phyloP scores from a whole-genome alignment of 768 basidiomycete species.

The Trametes cubensis region DNA sequence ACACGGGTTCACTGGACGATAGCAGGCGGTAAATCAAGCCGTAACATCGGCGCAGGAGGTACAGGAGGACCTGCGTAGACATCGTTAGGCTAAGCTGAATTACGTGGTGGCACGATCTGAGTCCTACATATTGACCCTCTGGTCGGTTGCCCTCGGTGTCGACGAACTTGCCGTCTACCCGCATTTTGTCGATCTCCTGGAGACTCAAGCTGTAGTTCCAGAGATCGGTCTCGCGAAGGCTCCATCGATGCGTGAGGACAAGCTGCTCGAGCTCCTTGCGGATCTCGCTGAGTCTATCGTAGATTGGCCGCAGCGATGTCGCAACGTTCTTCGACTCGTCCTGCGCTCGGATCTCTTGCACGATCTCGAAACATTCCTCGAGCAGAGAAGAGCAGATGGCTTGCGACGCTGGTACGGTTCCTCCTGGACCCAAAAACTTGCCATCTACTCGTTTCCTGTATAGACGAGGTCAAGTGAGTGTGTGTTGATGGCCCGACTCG shows the following conservation, averaged over 20 bases:
- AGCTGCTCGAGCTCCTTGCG: slow-evolving; percentile 88
- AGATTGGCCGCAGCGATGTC: slow-evolving; percentile 85
- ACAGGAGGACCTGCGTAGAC: slow-evolving; percentile 75
- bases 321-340: slow-evolving; percentile 90
- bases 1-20: slow-evolving; percentile 95
- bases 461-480: not conserved
- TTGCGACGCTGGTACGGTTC: slow-evolving; percentile 88
- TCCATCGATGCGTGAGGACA: slow-evolving; percentile 95
- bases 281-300: slow-evolving; percentile 87
- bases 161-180: slow-evolving; percentile 95
- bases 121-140: slow-evolving; percentile 89
- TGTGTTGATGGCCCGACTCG: slow-evolving; percentile 8
- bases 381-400: slow-evolving; percentile 89
- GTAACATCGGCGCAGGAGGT: slow-evolving; percentile 92
- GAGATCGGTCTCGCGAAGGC: slow-evolving; percentile 88
- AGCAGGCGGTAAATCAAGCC: slow-evolving; percentile 92
- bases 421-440: slow-evolving; percentile 91
- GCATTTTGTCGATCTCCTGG: slow-evolving; percentile 96
- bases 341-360: slow-evolving; percentile 92
- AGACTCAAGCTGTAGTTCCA: slow-evolving; percentile 93
- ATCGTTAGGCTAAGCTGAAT: not conserved
- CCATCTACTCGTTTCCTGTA: slow-evolving; percentile 89
- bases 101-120: not conserved
- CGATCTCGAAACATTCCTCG: slow-evolving; percentile 95
- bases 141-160: slow-evolving; percentile 92